Evolutionary conservation across 1,284 basidiomycete genomes (phyloP).

Genomic region (Rhodotorula sp.): DNA sequence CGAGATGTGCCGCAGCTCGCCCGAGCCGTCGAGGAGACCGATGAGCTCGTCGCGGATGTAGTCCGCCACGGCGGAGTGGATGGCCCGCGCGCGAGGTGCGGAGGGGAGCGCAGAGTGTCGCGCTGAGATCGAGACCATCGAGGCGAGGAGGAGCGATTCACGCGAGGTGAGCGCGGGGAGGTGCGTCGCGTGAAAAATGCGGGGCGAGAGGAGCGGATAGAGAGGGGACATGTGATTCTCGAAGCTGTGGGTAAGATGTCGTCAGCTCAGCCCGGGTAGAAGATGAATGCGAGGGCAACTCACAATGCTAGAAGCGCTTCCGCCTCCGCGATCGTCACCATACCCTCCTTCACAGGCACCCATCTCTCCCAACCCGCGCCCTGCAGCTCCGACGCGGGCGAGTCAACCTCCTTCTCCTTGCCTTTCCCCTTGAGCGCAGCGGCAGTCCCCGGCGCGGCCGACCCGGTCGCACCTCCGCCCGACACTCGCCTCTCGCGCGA

Average conservation of each 20-base stretch:
- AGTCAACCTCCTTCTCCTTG: neutral
- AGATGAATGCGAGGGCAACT: neutral
- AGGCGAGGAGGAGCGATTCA: constrained; percentile 36
- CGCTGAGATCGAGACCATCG: constrained; percentile 39
- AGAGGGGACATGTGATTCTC: constrained; percentile 34
- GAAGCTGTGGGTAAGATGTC: constrained; percentile 17
- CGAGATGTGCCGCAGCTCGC: constrained; percentile 31
- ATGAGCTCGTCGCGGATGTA: constrained; percentile 31
- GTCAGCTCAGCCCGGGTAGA: neutral
- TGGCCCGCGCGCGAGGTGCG: constrained; percentile 16
- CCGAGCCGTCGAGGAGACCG: constrained; percentile 29
- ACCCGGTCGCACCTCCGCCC: neutral
- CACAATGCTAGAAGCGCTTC: constrained; percentile 35
- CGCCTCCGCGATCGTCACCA: constrained; percentile 30
- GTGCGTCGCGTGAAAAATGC: constrained; percentile 30
- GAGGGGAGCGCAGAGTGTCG: constrained; percentile 32
- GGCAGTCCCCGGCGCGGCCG: neutral
- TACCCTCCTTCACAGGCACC: constrained; percentile 32
- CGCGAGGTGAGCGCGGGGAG: constrained; percentile 31
- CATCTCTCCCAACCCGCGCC: constrained; percentile 28
- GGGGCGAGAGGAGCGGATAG: constrained; percentile 38
- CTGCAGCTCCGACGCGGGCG: neutral
- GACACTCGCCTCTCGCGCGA: neutral
- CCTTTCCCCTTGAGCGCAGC: neutral
- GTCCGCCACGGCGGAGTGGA: constrained; percentile 33